Conservation (phyloP, 2,329 filamentous ascomycete genomes). For the Parastagonospora nodorum region DNA sequence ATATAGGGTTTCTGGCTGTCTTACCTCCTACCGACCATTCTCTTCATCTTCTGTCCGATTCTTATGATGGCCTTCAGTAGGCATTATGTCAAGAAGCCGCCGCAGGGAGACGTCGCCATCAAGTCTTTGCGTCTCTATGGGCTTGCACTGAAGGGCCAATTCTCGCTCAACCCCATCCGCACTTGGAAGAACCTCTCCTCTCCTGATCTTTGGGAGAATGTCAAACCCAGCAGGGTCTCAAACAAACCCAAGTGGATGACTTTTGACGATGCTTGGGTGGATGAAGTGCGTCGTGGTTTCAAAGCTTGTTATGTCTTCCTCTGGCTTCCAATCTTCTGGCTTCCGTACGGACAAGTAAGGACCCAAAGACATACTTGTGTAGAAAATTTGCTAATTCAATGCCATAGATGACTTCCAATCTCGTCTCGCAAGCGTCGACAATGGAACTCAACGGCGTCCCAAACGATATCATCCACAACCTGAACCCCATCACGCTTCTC, state of each 20-base stretch:
- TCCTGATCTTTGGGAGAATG: slow-evolving; percentile 48
- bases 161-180: slow-evolving; percentile 62
- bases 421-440: slow-evolving; percentile 56
- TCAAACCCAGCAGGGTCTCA: slow-evolving; percentile 66
- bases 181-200: slow-evolving; percentile 55
- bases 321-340: slow-evolving; percentile 51
- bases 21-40: slow-evolving; percentile 66
- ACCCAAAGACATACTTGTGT: no score
- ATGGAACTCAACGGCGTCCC: slow-evolving; percentile 65
- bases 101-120: slow-evolving; percentile 71
- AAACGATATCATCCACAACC: slow-evolving; percentile 77
- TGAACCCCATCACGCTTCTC: slow-evolving; percentile 75
- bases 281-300: slow-evolving; percentile 9
- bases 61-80: slow-evolving; percentile 49
- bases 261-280: slow-evolving; percentile 38
- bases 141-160: slow-evolving; percentile 65
- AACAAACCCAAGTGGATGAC: slow-evolving; percentile 73
- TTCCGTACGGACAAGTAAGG: slow-evolving; percentile 58
- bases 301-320: slow-evolving; percentile 52
- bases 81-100: slow-evolving; percentile 55
- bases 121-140: slow-evolving; percentile 67
- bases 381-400: background rate
- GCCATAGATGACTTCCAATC: slow-evolving; percentile 66
- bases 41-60: slow-evolving; percentile 67
- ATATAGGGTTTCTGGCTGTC: slow-evolving; percentile 68